phyloP scores from a whole-genome alignment of 495 filamentous ascomycete species.

The Usnea hakonensis region DNA sequence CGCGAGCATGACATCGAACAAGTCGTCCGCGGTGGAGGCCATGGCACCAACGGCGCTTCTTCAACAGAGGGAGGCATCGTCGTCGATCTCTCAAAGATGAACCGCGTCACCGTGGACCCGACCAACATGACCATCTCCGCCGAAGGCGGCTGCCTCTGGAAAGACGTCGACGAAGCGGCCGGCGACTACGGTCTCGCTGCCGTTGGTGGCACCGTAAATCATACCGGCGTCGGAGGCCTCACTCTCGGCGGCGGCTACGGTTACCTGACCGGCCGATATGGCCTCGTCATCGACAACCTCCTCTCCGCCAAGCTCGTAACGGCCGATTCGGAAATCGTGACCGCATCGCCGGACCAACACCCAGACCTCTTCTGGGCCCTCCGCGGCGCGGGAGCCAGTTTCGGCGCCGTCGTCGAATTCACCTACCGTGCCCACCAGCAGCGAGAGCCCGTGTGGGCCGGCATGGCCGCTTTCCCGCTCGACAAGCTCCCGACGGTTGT shows the following conservation, averaged over 20 bases:
- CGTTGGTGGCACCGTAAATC: slow-evolving; percentile 54
- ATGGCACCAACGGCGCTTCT: slow-evolving; percentile 43
- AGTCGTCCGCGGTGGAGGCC: slow-evolving; percentile 47
- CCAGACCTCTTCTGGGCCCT: slow-evolving; percentile 43
- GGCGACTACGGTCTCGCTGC: slow-evolving; percentile 43
- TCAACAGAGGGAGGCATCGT: slow-evolving; percentile 45
- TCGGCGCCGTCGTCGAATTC: slow-evolving; percentile 43
- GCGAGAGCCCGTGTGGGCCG: slow-evolving; percentile 39
- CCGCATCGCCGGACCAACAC: slow-evolving; percentile 33
- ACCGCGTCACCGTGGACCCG: slow-evolving; percentile 39
- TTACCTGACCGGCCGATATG: slow-evolving; percentile 42
- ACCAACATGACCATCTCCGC: slow-evolving; percentile 38
- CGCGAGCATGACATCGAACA: slow-evolving; percentile 38
- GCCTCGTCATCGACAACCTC: slow-evolving; percentile 47
- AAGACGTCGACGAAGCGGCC: slow-evolving; percentile 47
- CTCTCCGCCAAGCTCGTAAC: slow-evolving; percentile 42
- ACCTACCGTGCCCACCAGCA: slow-evolving; percentile 41
- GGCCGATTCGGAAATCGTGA: slow-evolving; percentile 40
- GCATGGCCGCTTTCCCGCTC: slow-evolving; percentile 40
- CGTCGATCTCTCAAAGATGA: slow-evolving; percentile 49
- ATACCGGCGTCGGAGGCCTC: slow-evolving; percentile 52
- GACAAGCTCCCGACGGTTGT: too few relatives aligned
- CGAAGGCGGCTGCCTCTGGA: slow-evolving; percentile 49
- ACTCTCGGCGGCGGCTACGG: slow-evolving; percentile 54
- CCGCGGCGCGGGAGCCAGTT: slow-evolving; percentile 41